Base-by-base conservation (phyloP, 176 grass and related monocot genomes). In the Tuctoria greenei region DNA sequence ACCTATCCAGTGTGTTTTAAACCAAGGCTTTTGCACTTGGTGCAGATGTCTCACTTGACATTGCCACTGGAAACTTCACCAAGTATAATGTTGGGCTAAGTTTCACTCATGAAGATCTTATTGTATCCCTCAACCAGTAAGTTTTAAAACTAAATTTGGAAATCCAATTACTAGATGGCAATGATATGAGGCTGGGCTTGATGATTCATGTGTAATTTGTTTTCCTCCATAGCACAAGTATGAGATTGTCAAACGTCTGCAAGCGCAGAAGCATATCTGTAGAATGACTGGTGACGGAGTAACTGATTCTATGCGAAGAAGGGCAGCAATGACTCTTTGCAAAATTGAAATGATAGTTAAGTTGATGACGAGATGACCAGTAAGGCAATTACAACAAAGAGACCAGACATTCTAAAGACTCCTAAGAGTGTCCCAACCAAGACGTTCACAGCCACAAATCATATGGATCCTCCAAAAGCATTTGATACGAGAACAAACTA, bases 21-120 rank as follows among this genome's bases (percentile, higher is more conserved):
- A 86, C 68, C 61, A 92, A 90, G 67, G 77, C 76, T 65, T 64
- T 94, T 11, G 59, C 91, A 76, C 72, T 92, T 72, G 95, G 91
- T 80, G 83, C 68, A 44, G 95, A 98, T 73, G 59, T 94, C 34
- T 91, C 95, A 38, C 90, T 92, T 88, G 91, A 98, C 83, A 94
- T 89, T 57, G 89, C 95, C 2, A 84, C 75, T 66, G 92, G 87
- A 41, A 92, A 98, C 69, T 88, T 94, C 10, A 88, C 86, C 64
- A 94, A 98, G 81, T 95, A 86, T 71, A 98, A 98, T 81, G 88
- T 91, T 60, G 91, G 81, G 12, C 39, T 94, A 65, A 98, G 84
- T 34, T 38, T 88, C 71, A 90, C 82, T 67, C 87, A 86, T 69
- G 79, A 83, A 26, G 95, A 94, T 59, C 88, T 98, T 80, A 82